Percentiles rank a stretch among this genome's conserved stretches.
Conservation (phyloP, 345 rosid species). For the Acer negundo region DNA sequence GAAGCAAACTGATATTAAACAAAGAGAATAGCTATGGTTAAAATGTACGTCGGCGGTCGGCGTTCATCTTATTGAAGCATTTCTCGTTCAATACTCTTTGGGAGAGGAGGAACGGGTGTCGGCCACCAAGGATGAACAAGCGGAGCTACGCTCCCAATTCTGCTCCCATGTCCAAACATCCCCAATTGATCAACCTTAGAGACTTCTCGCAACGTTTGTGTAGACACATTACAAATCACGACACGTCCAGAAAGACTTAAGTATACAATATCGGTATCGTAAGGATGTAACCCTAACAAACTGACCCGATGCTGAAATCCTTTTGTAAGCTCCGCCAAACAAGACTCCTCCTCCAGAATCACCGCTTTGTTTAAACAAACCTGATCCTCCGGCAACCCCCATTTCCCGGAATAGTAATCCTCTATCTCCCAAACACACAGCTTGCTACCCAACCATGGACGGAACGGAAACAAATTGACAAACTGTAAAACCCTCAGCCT, state of each 20-base stretch:
- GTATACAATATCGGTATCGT: background rate
- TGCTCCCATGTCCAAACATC: no score
- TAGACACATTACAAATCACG: background rate
- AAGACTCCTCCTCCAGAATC: no score
- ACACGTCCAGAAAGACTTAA: background rate
- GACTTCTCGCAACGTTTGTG: background rate
- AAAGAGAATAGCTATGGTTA: no score
- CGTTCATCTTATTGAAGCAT: no score
- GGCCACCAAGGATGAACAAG: conserved; percentile 11
- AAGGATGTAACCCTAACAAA: background rate
- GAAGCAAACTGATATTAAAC: no score
- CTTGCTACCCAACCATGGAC: background rate
- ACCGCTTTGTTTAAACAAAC: no score
- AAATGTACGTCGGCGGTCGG: no score
- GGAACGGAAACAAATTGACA: background rate
- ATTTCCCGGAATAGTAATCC: background rate
- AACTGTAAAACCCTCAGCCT: background rate
- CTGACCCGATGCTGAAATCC: background rate
- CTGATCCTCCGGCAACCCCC: background rate
- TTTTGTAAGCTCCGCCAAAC: background rate
- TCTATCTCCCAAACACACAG: background rate
- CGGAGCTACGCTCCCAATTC: background rate
- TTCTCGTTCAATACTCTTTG: no score
- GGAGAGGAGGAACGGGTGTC: background rate
- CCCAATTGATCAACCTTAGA: background rate